Evolutionary conservation across 768 basidiomycete genomes (phyloP).

Genomic region (Suillus ampliporus): DNA sequence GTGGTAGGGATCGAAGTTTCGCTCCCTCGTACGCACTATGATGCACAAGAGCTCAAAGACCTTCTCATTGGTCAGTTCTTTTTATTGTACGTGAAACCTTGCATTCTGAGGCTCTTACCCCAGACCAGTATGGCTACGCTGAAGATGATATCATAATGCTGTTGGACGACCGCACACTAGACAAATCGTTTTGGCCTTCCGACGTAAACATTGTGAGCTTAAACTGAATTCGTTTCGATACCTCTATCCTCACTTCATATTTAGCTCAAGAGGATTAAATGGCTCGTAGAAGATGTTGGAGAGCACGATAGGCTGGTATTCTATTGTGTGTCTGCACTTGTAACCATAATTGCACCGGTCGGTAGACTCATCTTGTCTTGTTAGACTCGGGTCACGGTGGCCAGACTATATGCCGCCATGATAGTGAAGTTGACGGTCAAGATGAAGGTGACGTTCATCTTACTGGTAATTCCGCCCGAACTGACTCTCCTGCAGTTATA

Average conservation of each 20-base stretch:
- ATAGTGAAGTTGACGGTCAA: conserved; percentile 51
- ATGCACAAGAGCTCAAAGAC: conserved; percentile 20
- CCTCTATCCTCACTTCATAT: not conserved
- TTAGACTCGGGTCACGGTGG: conserved; percentile 30
- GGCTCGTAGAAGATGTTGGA: conserved; percentile 46
- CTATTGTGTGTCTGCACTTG: conserved; percentile 48
- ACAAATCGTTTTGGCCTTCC: conserved; percentile 46
- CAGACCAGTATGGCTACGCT: conserved; percentile 46
- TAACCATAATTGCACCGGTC: too few relatives aligned
- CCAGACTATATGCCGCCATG: conserved; percentile 27
- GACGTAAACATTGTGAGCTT: conserved; percentile 48
- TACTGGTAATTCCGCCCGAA: not conserved
- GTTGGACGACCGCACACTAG: conserved; percentile 41
- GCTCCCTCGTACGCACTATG: conserved; percentile 27
- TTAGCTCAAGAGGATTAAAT: conserved; percentile 49
- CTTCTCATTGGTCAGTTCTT: conserved; percentile 24
- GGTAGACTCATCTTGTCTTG: not conserved
- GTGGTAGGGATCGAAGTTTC: conserved; percentile 14
- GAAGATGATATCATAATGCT: conserved; percentile 48
- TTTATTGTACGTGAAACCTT: not conserved
- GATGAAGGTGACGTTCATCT: conserved; percentile 49
- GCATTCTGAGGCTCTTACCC: conserved; percentile 8
- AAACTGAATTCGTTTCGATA: not conserved
- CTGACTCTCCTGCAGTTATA: not conserved
- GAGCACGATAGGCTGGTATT: conserved; percentile 58